These are phyloP conservation scores for Cubamyces lactineus DNA, from an alignment of 768 basidiomycete genomes.

Conservation along the genomic window DNA sequence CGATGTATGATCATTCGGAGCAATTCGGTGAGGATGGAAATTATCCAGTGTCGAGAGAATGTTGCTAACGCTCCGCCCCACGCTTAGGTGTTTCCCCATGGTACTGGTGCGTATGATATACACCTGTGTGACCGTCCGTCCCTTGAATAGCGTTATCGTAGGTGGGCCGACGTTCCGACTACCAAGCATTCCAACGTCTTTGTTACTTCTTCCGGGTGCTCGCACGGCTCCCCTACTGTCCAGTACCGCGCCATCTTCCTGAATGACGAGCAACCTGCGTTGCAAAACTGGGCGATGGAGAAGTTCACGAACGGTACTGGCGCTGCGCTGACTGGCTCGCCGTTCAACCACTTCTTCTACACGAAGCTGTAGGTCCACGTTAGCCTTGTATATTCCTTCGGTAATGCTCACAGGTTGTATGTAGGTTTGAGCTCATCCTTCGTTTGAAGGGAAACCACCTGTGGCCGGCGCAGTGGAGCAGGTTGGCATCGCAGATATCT, in stretches of 20 bases:
- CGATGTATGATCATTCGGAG: slow-evolving; percentile 68
- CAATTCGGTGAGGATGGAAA: slow-evolving; percentile 52
- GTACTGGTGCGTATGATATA: slow-evolving; percentile 51
- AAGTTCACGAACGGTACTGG: slow-evolving; percentile 70
- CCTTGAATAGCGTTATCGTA: slow-evolving; percentile 26
- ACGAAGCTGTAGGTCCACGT: slow-evolving; percentile 49
- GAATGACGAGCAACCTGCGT: slow-evolving; percentile 76
- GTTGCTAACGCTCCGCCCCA: not conserved
- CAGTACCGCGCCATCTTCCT: slow-evolving; percentile 75
- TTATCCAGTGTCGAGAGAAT: not conserved
- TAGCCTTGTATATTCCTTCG: not conserved
- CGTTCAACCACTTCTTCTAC: slow-evolving; percentile 68
- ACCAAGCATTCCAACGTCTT: slow-evolving; percentile 53
- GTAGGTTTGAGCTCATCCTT: slow-evolving; percentile 66
- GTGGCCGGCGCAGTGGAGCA: slow-evolving; percentile 53
- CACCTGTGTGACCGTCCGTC: too few relatives aligned
- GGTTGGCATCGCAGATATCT: slow-evolving; percentile 38
- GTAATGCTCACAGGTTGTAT: not conserved
- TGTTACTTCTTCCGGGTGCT: slow-evolving; percentile 42
- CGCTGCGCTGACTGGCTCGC: slow-evolving; percentile 48
- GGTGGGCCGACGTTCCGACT: slow-evolving; percentile 81
- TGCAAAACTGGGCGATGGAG: slow-evolving; percentile 72
- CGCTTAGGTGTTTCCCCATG: slow-evolving; percentile 66
- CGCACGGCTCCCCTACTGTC: slow-evolving; percentile 66
- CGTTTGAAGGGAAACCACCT: slow-evolving; percentile 71